A percentile compares a stretch with the other conserved stretches of the same genome.
These are phyloP conservation scores for Phanerochaete carnosa DNA, from an alignment of 768 basidiomycete species.

Conservation along the genomic window DNA sequence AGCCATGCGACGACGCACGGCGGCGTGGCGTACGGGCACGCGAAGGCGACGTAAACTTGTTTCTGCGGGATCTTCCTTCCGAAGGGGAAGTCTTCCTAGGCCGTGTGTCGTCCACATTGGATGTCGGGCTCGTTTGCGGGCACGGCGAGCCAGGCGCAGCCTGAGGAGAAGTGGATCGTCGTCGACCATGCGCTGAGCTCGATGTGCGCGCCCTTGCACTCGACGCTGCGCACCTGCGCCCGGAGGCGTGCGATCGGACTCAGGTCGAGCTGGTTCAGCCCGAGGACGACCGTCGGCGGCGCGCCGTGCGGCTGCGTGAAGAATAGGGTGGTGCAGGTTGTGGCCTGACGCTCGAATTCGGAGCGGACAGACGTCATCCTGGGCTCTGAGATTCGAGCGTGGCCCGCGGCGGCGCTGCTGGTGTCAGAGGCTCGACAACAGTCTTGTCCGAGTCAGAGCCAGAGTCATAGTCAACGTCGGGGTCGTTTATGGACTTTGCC, in stretches of 20 bases:
- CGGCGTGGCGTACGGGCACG: background rate
- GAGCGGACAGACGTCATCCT: no score
- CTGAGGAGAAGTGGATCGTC: background rate
- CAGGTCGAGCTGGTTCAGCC: background rate
- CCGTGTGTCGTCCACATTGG: background rate
- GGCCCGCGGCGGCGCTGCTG: no score
- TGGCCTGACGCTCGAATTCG: no score
- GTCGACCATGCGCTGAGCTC: background rate
- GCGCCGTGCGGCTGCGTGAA: background rate
- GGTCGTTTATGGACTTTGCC: no score
- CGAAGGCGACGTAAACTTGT: background rate
- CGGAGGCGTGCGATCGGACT: background rate
- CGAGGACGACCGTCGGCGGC: background rate
- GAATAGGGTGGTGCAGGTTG: no score
- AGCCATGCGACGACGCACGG: conserved; percentile 6
- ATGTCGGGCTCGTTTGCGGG: background rate
- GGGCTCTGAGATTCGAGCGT: no score
- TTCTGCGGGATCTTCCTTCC: background rate
- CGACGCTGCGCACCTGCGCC: background rate
- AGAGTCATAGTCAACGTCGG: no score
- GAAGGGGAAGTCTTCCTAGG: background rate
- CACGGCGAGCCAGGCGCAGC: background rate
- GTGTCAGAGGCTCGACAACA: no score
- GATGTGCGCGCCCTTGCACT: background rate
- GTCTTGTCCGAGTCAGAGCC: no score